phyloP scores from a whole-genome alignment of 106 monocot genomes.

The Amphibolis antarctica region DNA sequence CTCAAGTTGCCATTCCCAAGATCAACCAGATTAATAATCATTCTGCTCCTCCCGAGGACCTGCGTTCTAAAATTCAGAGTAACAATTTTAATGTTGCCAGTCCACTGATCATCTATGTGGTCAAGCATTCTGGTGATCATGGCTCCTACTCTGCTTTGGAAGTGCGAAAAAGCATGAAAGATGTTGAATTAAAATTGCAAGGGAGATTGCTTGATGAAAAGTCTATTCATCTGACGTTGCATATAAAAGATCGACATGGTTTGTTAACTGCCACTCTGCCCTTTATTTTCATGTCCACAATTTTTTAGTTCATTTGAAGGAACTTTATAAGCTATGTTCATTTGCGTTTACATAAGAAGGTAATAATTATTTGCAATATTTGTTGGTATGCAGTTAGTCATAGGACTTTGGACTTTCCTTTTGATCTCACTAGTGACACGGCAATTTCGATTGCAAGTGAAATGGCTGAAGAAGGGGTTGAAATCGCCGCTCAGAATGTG shows the following conservation, averaged over 20 bases:
- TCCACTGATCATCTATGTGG: slow-evolving; percentile 2
- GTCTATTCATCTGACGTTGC: slow-evolving; percentile 21
- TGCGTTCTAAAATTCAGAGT: neutral
- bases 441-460: slow-evolving; percentile 37
- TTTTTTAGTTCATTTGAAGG: neutral
- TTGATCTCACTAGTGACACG: slow-evolving; percentile 34
- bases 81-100: slow-evolving; percentile 10
- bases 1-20: slow-evolving; percentile 8
- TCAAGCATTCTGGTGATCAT: slow-evolving; percentile 7
- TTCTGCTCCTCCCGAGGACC: slow-evolving; percentile 6
- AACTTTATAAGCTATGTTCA: neutral
- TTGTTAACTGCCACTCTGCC: neutral
- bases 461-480: slow-evolving; percentile 46
- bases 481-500: slow-evolving; percentile 17
- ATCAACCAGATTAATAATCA: neutral
- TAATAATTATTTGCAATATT: neutral
- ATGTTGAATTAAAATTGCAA: slow-evolving; percentile 26
- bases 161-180: slow-evolving; percentile 13
- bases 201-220: slow-evolving; percentile 16
- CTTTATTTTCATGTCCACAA: neutral
- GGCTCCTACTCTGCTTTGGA: slow-evolving; percentile 10
- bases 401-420: slow-evolving; percentile 19
- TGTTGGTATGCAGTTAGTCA: slow-evolving; percentile 20
- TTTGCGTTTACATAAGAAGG: neutral
- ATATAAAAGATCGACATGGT: slow-evolving; percentile 25